Evolutionary conservation across 257 asterid species (phyloP), one percentile per base, ranked within the genome.

Genomic region (Scutellaria minor): DNA sequence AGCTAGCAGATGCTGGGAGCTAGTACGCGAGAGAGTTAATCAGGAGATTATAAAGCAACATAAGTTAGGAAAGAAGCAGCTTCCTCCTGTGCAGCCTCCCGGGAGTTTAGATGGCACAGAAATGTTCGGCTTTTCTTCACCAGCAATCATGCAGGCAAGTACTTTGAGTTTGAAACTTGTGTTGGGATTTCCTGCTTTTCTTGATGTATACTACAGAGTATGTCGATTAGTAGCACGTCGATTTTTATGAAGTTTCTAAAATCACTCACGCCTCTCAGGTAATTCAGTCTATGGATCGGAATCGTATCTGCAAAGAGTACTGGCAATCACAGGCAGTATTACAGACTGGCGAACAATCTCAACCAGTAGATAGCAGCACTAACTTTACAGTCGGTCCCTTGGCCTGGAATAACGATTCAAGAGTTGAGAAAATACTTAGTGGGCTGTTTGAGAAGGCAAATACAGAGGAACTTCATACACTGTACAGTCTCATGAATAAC

Each of bases 121-220:
- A 77, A 94, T 94, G 97, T 94, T 94, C 68, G 99, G 99, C 57
- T 89, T 94, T 74, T 80, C 95, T 63, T 87, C 99, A n/a, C 97
- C 97, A 41, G 84, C 84, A 64, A 91, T 94, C 73, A 73, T 88
- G 64, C 97, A 91, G 97, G 99, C 84, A 82, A 57, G 85, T 31
- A 58, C 67, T 52, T 68, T 59, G 47, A 20, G 14, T 48, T 15
- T 64, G 41, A 65, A 47, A 58, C 8, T 70, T 31, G 20, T 6
- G 64, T 31, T 56, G 39, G 13, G 24, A 44, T 56, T 48, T 54
- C 12, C 44, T 62, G 56, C 51, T 46, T 20, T 57, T 73, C 12
- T 35, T 24, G 12, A 42, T 42, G 27, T 66, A 37, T 51, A 42
- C 56, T 61, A 46, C 24, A 31, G 45, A 22, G 35, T 20, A 27